A percentile compares a stretch with the other conserved stretches of the same genome.
These are phyloP conservation scores for Bryoglossum gracile DNA, from an alignment of 495 filamentous ascomycete species.

Conservation along the genomic window DNA sequence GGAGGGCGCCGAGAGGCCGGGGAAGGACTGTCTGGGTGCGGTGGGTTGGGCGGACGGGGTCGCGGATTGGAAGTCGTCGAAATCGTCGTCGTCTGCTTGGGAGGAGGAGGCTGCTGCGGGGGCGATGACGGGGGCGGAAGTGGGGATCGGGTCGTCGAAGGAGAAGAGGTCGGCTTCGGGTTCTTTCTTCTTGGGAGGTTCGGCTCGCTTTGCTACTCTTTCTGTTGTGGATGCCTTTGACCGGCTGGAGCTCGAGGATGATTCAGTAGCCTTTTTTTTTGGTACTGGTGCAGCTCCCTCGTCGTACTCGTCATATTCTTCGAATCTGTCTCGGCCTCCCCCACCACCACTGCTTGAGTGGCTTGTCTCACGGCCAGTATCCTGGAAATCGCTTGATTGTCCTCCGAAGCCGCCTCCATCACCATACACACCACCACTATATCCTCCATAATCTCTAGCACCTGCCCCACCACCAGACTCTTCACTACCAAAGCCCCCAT, in stretches of 20 bases:
- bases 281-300: constrained; percentile 53
- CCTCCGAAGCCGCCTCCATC: constrained; percentile 85
- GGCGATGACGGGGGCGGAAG: constrained; percentile 39
- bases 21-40: constrained; percentile 36
- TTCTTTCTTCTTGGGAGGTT: constrained; percentile 69
- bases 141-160: constrained; percentile 61
- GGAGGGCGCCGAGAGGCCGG: constrained; percentile 40
- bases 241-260: constrained; percentile 35
- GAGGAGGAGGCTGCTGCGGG: constrained; percentile 41
- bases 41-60: constrained; percentile 44
- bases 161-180: constrained; percentile 84
- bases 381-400: constrained; percentile 60
- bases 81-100: constrained; percentile 81
- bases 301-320: constrained; percentile 96
- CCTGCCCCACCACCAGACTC: constrained; percentile 58
- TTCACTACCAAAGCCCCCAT: constrained; percentile 85
- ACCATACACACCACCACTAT: constrained; percentile 83
- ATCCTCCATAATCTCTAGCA: constrained; percentile 70
- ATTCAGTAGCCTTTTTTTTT: constrained; percentile 30
- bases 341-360: not conserved
- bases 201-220: constrained; percentile 42
- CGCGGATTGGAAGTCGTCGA: constrained; percentile 98
- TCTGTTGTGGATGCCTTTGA: constrained; percentile 16
- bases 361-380: constrained; percentile 41
- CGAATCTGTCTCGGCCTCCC: constrained; percentile 62